Base-by-base conservation (phyloP, 257 asterid genomes). In the Cynanchum wilfordii region DNA sequence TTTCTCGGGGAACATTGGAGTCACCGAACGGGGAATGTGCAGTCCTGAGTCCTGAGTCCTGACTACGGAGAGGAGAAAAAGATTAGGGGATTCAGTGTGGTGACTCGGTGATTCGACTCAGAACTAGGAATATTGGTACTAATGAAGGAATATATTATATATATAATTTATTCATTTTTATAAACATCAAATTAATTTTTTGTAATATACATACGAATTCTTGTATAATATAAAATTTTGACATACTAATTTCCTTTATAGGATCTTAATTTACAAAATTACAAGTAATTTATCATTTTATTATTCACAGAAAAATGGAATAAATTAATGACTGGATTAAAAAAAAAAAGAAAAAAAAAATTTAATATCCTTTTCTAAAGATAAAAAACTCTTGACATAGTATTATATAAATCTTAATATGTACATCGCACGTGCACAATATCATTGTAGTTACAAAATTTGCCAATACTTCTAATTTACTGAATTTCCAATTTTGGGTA, bases 1-100 rank as follows among this genome's bases (percentile, higher is more conserved):
- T 93, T 93, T 82, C 83, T 90, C 5, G 98, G 97, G n/a, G 93
- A 86, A 51, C 72, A 84, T 66, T 83, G 93, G 96, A 80, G 90
- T 75, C 88, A 73, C 66, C 66, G 89, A 80, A 10, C 51, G 75
- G 4, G 82, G 78, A 25, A 49, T 73, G 65, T 66, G 17, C 10
- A 51, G 79, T 10, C 73, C 73, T 11, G 76, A 77, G 47, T n/a
- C n/a, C n/a, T n/a, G n/a, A n/a, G n/a, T n/a, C n/a, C n/a, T n/a
- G n/a, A n/a, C n/a, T n/a, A n/a, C n/a, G n/a, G n/a, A n/a, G n/a
- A 67, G 27, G 17, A 47, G 67, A 42, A 50, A 4, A 10, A 59
- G 54, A 12, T 64, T 51, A 70, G 22, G 19, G 7, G 22, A 25
- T 27, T 11, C 7, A 17, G 29, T 30, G 10, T 3, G 64, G 44